Percentiles rank a stretch among this genome's conserved stretches.
phyloP scores from a whole-genome alignment of 768 basidiomycete species.

The Kwoniella dejecticola region DNA sequence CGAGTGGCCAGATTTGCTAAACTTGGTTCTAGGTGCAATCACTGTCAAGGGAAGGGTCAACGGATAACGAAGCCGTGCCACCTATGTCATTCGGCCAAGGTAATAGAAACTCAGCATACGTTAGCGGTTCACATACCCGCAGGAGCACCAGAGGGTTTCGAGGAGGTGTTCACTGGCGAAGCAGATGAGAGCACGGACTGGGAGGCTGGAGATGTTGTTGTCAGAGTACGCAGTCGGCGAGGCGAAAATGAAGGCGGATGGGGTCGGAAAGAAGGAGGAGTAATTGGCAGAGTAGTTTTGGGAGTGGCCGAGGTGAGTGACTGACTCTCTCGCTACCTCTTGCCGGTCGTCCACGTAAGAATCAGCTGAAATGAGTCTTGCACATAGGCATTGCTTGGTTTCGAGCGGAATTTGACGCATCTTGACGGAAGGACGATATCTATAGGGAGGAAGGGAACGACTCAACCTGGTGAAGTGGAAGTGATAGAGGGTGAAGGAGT shows the following conservation, averaged over 20 bases:
- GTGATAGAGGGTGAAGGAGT: slow-evolving; percentile 85
- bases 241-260: slow-evolving; percentile 69
- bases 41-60: slow-evolving; percentile 81
- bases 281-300: slow-evolving; percentile 91
- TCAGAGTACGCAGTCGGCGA: slow-evolving; percentile 77
- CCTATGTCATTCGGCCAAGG: slow-evolving; percentile 78
- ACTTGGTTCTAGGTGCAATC: slow-evolving; percentile 59
- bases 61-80: slow-evolving; percentile 76
- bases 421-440: slow-evolving; percentile 80
- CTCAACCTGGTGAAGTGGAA: slow-evolving; percentile 87
- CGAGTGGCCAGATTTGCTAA: neutral
- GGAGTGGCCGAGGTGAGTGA: slow-evolving; percentile 79
- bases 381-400: slow-evolving; percentile 88
- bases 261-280: slow-evolving; percentile 81
- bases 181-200: slow-evolving; percentile 94
- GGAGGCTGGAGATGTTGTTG: slow-evolving; percentile 90
- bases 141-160: slow-evolving; percentile 90
- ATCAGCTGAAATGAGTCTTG: slow-evolving; percentile 13
- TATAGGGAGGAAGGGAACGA: slow-evolving; percentile 73
- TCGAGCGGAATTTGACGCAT: slow-evolving; percentile 85
- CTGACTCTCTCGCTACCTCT: neutral
- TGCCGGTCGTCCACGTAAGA: neutral
- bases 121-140: slow-evolving; percentile 82
- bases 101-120: slow-evolving; percentile 74
- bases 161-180: slow-evolving; percentile 93